phyloP scores from a whole-genome alignment of 139 green algal species.

The Chlorella ohadii region DNA sequence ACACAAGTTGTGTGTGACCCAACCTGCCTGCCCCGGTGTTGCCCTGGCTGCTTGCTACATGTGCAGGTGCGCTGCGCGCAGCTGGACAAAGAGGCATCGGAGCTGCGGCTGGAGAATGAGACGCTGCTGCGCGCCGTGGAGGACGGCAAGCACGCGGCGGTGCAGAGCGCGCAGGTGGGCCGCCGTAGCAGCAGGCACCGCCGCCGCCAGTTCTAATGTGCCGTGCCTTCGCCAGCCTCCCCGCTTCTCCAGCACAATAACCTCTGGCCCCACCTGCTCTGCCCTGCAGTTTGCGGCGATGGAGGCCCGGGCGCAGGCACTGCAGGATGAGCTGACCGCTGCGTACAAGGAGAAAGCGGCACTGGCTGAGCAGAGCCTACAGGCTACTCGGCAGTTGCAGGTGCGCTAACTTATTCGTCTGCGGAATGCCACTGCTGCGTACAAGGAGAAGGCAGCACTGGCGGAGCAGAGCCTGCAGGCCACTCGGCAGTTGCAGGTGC shows the following conservation, averaged over 20 bases:
- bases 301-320: constrained; percentile 27
- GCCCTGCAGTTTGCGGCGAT: constrained; percentile 30
- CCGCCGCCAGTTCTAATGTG: too few species aligned
- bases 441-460: constrained; percentile 56
- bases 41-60: too few species aligned
- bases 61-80: constrained; percentile 74
- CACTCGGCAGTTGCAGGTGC: constrained; percentile 52
- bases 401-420: too few species aligned
- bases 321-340: constrained; percentile 55
- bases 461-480: constrained; percentile 56
- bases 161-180: constrained; percentile 34
- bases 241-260: background rate
- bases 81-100: constrained; percentile 78
- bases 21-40: too few species aligned
- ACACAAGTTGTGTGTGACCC: too few species aligned
- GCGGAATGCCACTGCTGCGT: constrained; percentile 42
- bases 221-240: too few species aligned
- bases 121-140: constrained; percentile 44
- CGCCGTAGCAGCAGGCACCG: too few species aligned
- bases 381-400: constrained; percentile 53
- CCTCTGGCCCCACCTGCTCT: background rate
- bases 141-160: constrained; percentile 19
- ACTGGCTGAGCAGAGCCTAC: constrained; percentile 53
- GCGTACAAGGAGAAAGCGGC: constrained; percentile 57
- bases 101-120: constrained; percentile 75